phyloP scores from a whole-genome alignment of 2,329 filamentous ascomycete species.

The Cryphonectria nitschkei region DNA sequence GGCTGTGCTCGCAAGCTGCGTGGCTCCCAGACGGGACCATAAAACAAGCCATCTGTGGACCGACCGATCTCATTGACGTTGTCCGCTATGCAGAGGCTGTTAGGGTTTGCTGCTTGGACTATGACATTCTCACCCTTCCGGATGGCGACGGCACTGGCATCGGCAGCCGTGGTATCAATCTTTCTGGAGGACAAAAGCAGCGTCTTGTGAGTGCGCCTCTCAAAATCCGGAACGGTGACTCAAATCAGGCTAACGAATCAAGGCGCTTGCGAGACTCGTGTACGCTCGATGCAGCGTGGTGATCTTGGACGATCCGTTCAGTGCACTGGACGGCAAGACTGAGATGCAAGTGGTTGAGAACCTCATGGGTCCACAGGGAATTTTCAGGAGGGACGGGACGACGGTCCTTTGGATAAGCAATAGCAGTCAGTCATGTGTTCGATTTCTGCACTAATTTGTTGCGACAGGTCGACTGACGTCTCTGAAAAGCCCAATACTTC shows the following conservation, averaged over 20 bases:
- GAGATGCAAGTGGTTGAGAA: slow-evolving; percentile 37
- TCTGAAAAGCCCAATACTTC: slow-evolving; percentile 40
- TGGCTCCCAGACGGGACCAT: slow-evolving; percentile 44
- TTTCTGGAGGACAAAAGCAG: slow-evolving; percentile 35
- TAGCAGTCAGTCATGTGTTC: slow-evolving; percentile 27
- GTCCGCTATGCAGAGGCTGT: slow-evolving; percentile 40
- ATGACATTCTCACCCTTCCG: slow-evolving; percentile 34
- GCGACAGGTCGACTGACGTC: background rate
- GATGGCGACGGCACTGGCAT: slow-evolving; percentile 33
- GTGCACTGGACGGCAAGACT: slow-evolving; percentile 42
- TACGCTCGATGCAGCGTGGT: slow-evolving; percentile 37
- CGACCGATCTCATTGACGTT: slow-evolving; percentile 25
- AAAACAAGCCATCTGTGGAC: slow-evolving; percentile 37
- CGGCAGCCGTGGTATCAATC: slow-evolving; percentile 33
- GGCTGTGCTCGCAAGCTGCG: slow-evolving; percentile 42
- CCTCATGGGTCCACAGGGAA: slow-evolving; percentile 37
- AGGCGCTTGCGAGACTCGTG: slow-evolving; percentile 43
- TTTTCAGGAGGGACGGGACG: slow-evolving; percentile 34
- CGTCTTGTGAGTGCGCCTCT: slow-evolving; percentile 21
- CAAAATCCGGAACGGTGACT: background rate
- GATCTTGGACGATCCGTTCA: slow-evolving; percentile 44
- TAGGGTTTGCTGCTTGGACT: slow-evolving; percentile 32
- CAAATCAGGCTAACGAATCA: slow-evolving; percentile 21
- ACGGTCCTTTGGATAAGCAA: slow-evolving; percentile 42
- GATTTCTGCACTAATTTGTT: slow-evolving; percentile 21